These are phyloP conservation scores for Termitomyces sp. DNA, from an alignment of 768 basidiomycete species.

Conservation along the genomic window DNA sequence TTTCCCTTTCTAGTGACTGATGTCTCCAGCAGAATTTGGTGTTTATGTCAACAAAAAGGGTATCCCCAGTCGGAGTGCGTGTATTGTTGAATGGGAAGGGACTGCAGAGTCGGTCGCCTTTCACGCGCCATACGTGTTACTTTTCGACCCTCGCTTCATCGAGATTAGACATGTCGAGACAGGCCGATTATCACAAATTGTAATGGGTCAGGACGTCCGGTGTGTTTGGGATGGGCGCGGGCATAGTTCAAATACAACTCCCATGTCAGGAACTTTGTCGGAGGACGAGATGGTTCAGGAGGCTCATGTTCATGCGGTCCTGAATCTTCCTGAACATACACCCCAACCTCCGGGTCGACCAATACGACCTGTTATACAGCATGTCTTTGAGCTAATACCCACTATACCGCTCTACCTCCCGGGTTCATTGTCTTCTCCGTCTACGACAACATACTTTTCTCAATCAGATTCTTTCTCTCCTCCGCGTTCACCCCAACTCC, in stretches of 20 bases:
- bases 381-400: slow-evolving; percentile 75
- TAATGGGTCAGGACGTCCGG: slow-evolving; percentile 73
- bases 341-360: slow-evolving; percentile 31
- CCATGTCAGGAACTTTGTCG: slow-evolving; percentile 42
- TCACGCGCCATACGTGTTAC: slow-evolving; percentile 83
- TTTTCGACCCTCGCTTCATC: slow-evolving; percentile 87
- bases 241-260: slow-evolving; percentile 50
- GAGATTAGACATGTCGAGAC: slow-evolving; percentile 84
- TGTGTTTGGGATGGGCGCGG: slow-evolving; percentile 88
- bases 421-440: slow-evolving; percentile 49
- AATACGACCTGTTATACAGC: slow-evolving; percentile 52
- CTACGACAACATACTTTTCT: slow-evolving; percentile 47
- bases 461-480: slow-evolving; percentile 40
- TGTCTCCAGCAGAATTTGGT: slow-evolving; percentile 65
- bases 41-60: slow-evolving; percentile 91
- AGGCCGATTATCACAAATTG: slow-evolving; percentile 76
- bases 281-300: slow-evolving; percentile 67
- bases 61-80: slow-evolving; percentile 65
- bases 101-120: slow-evolving; percentile 84
- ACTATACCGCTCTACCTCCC: slow-evolving; percentile 72
- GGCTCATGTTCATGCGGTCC: slow-evolving; percentile 81
- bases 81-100: slow-evolving; percentile 93
- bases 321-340: slow-evolving; percentile 52
- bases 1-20: slow-evolving; percentile 4
- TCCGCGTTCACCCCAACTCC: slow-evolving; percentile 47